These are phyloP conservation scores for Myxozyma melibiosi DNA, from an alignment of 805 yeast genomes.

Conservation along the genomic window DNA sequence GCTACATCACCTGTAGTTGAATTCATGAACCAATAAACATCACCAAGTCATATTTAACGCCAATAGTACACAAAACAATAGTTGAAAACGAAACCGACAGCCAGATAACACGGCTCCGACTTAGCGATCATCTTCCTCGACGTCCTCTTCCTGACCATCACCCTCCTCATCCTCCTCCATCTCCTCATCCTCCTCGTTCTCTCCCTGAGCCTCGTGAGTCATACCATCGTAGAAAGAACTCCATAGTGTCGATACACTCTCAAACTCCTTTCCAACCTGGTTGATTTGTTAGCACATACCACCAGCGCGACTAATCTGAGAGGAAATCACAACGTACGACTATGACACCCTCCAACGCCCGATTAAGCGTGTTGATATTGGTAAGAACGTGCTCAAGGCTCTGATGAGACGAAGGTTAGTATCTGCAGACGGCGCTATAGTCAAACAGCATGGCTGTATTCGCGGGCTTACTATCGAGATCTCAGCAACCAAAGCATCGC, in stretches of 20 bases:
- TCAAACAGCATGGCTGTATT: neutral
- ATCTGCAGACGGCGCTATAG: neutral
- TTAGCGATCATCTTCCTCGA: too few relatives aligned
- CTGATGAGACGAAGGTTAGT: slow-evolving; percentile 9
- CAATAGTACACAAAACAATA: too few relatives aligned
- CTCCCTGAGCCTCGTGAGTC: slow-evolving; percentile 24
- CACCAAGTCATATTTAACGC: too few relatives aligned
- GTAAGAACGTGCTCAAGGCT: slow-evolving; percentile 64
- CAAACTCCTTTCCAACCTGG: slow-evolving; percentile 70
- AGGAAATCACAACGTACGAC: slow-evolving; percentile 45
- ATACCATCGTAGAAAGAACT: slow-evolving; percentile 60
- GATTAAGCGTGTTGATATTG: slow-evolving; percentile 64
- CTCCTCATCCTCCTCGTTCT: slow-evolving; percentile 17
- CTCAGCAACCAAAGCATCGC: slow-evolving; percentile 61
- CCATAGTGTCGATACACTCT: slow-evolving; percentile 72
- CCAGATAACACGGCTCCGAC: slow-evolving; percentile 9
- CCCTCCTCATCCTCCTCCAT: slow-evolving; percentile 13
- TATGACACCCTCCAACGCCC: slow-evolving; percentile 65
- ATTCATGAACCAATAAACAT: too few relatives aligned
- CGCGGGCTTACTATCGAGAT: slow-evolving; percentile 46
- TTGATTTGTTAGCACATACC: too few relatives aligned
- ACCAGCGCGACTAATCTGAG: neutral
- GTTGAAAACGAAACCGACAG: too few relatives aligned
- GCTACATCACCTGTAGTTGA: too few relatives aligned
- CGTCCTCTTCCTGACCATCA: neutral